These are phyloP conservation scores for Boletales sp. DNA, from an alignment of 768 basidiomycete genomes.

Conservation along the genomic window DNA sequence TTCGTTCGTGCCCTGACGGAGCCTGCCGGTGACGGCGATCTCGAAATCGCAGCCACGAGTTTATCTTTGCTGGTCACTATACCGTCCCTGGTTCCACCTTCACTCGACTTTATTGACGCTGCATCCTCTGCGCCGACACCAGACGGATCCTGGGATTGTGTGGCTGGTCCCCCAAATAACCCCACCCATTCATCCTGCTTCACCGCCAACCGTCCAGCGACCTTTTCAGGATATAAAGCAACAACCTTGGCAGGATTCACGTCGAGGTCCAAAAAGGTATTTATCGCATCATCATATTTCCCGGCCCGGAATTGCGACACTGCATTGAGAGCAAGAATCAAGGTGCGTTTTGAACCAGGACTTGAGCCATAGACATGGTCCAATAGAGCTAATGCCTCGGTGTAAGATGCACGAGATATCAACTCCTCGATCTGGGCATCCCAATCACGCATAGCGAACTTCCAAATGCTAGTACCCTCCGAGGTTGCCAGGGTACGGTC, in stretches of 20 bases:
- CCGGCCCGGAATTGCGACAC: constrained; percentile 69
- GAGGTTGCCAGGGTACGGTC: constrained; percentile 61
- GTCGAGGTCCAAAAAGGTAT: constrained; percentile 83
- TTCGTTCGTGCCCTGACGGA: constrained; percentile 51
- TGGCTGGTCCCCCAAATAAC: constrained; percentile 73
- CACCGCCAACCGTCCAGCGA: constrained; percentile 75
- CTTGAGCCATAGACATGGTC: constrained; percentile 36
- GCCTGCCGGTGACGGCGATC: constrained; percentile 34
- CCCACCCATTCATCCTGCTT: constrained; percentile 72
- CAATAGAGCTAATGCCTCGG: constrained; percentile 76
- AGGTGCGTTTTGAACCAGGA: constrained; percentile 38
- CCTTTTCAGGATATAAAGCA: constrained; percentile 77
- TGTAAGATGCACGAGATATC: constrained; percentile 61
- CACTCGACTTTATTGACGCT: constrained; percentile 23
- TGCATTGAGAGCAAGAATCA: constrained; percentile 71
- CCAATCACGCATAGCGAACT: constrained; percentile 68
- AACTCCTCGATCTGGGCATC: constrained; percentile 83
- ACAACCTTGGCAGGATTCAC: constrained; percentile 93
- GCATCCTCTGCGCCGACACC: constrained; percentile 21
- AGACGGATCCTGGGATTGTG: constrained; percentile 9
- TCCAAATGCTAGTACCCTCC: constrained; percentile 81
- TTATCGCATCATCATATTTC: constrained; percentile 75
- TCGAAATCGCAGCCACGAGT: constrained; percentile 14
- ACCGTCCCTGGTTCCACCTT: constrained; percentile 23
- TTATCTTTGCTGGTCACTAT: constrained; percentile 23